Evolutionary conservation across 768 basidiomycete species (phyloP).

Genomic region (Lactifluus rugatus): DNA sequence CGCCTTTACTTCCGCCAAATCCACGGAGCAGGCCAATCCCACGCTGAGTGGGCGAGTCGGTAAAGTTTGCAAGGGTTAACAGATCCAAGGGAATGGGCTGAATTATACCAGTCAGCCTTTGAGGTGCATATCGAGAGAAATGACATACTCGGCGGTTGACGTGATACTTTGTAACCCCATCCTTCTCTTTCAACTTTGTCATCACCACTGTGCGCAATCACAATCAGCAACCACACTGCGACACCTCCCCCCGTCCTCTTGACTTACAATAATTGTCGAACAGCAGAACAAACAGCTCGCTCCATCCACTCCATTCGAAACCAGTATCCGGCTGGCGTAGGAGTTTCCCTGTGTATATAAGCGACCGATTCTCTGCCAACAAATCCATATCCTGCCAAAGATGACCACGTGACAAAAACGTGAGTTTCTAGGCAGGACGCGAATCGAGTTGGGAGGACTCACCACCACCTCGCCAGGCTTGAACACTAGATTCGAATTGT

Average conservation of each 20-base stretch:
- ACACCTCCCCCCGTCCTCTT: not conserved
- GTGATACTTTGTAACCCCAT: conserved; percentile 63
- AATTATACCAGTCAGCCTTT: not conserved
- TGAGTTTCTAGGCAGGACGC: not conserved
- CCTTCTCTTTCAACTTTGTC: conserved; percentile 76
- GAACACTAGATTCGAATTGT: conserved; percentile 69
- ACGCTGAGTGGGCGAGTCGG: conserved; percentile 68
- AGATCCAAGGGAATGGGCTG: conserved; percentile 93
- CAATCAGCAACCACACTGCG: not conserved
- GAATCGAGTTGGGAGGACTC: conserved; percentile 21
- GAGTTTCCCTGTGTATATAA: conserved; percentile 77
- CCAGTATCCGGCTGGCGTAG: conserved; percentile 83
- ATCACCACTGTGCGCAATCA: conserved; percentile 55
- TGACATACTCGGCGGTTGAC: conserved; percentile 66
- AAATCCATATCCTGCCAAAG: conserved; percentile 75
- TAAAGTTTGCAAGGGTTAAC: conserved; percentile 75
- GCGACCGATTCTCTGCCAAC: conserved; percentile 66
- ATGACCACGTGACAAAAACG: no score
- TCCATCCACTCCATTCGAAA: conserved; percentile 84
- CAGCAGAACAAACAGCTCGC: conserved; percentile 78
- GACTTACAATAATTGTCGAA: conserved; percentile 90
- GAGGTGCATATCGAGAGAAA: not conserved
- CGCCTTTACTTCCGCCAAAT: conserved; percentile 30
- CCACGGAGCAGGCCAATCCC: conserved; percentile 63
- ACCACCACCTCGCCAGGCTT: conserved; percentile 68